phyloP scores from a whole-genome alignment of 495 filamentous ascomycete species.

The Opeltia flavorubescens region DNA sequence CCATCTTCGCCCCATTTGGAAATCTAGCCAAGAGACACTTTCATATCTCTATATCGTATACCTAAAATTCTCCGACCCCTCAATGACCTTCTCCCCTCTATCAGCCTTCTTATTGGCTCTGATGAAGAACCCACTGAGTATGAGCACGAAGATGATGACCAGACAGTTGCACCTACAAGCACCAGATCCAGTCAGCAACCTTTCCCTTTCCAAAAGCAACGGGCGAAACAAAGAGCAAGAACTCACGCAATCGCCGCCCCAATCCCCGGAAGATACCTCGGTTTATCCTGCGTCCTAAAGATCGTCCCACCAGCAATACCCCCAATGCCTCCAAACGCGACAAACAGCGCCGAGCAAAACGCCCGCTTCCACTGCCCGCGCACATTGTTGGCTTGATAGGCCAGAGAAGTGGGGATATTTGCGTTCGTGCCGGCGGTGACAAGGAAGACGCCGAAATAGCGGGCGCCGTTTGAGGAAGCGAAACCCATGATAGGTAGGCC shows the following conservation, averaged over 20 bases:
- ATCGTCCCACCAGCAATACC: conserved; percentile 44
- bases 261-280: conserved; percentile 42
- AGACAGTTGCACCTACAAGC: conserved; percentile 27
- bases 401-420: conserved; percentile 41
- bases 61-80: conserved; percentile 22
- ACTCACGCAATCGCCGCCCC: conserved; percentile 31
- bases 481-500: conserved; percentile 43
- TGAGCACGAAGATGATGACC: conserved; percentile 24
- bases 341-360: conserved; percentile 40
- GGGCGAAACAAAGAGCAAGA: not conserved
- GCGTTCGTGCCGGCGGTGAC: conserved; percentile 45
- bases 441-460: conserved; percentile 54
- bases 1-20: too few relatives aligned
- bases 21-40: too few relatives aligned
- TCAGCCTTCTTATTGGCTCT: conserved; percentile 23
- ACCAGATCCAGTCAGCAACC: not conserved
- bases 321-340: conserved; percentile 41
- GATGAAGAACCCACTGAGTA: conserved; percentile 24
- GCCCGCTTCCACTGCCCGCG: conserved; percentile 57
- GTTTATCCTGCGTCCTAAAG: conserved; percentile 44
- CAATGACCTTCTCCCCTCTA: conserved; percentile 25
- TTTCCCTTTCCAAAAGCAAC: not conserved
- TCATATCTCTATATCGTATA: conserved; percentile 25
- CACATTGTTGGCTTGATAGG: conserved; percentile 53
- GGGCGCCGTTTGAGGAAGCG: conserved; percentile 29